Conservation (phyloP, 371 early-diverging fungal species). For the Zychaea mexicana region DNA sequence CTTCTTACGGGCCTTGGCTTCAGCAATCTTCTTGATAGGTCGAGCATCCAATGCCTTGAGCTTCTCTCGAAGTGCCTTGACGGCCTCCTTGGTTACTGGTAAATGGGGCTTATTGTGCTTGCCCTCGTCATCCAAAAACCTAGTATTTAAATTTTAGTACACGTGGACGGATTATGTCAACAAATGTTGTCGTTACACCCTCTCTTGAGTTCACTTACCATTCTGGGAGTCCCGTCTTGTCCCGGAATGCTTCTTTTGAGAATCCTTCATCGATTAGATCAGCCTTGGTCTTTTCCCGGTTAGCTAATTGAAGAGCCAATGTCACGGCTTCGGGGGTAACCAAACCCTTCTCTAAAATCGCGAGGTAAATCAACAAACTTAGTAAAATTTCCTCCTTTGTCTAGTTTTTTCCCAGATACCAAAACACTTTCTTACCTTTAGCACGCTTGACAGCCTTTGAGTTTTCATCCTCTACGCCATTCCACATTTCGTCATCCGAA, state of each 20-base stretch:
- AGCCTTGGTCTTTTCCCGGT: conserved; percentile 70
- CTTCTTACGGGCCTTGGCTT: conserved; percentile 97
- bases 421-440: conserved; percentile 29
- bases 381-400: too few species aligned
- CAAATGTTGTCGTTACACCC: not conserved
- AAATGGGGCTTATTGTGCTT: conserved; percentile 85
- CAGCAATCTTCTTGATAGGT: conserved; percentile 98
- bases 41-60: conserved; percentile 90
- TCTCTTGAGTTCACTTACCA: conserved; percentile 54
- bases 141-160: not conserved
- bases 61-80: conserved; percentile 77
- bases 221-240: conserved; percentile 81
- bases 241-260: conserved; percentile 88
- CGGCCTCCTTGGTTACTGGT: conserved; percentile 96
- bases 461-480: conserved; percentile 71
- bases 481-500: conserved; percentile 65
- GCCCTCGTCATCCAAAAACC: conserved; percentile 89
- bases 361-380: too few species aligned
- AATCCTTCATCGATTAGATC: conserved; percentile 90
- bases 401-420: not conserved
- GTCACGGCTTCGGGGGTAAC: conserved; percentile 90
- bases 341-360: conserved; percentile 45
- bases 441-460: conserved; percentile 65
- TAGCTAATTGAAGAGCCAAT: conserved; percentile 82
- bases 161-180: conserved; percentile 10